Percentiles rank a stretch among this genome's conserved stretches.
Conservation (phyloP, 2,329 filamentous ascomycete genomes). For the Thermoascus crustaceus region DNA sequence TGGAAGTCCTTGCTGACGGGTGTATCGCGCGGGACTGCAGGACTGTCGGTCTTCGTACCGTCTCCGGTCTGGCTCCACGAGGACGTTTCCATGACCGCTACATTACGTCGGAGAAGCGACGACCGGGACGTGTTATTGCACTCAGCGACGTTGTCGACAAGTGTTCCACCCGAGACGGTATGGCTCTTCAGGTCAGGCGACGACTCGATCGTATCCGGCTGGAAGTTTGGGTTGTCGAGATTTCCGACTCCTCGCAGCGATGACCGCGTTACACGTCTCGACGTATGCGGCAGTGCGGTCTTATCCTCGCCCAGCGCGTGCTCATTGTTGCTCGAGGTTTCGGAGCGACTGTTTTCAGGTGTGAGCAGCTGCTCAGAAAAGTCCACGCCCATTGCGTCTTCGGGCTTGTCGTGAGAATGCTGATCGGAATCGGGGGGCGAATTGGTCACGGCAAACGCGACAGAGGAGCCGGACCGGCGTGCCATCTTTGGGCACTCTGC, state of each 20-base stretch:
- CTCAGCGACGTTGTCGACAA: slow-evolving; percentile 33
- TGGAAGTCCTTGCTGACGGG: slow-evolving; percentile 28
- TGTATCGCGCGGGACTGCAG: slow-evolving; percentile 24
- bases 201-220: slow-evolving; percentile 10
- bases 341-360: slow-evolving; percentile 37
- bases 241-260: slow-evolving; percentile 26
- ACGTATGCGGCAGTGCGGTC: slow-evolving; percentile 21
- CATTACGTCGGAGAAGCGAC: slow-evolving; percentile 32
- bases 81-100: slow-evolving; percentile 32
- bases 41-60: slow-evolving; percentile 15
- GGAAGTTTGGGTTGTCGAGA: slow-evolving; percentile 16
- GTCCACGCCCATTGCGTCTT: slow-evolving; percentile 26
- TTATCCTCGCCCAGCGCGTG: slow-evolving; percentile 28
- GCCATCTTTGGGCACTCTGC: slow-evolving; percentile 19
- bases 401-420: slow-evolving; percentile 18
- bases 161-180: slow-evolving; percentile 22
- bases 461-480: slow-evolving; percentile 17
- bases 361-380: slow-evolving; percentile 34
- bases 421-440: slow-evolving; percentile 17
- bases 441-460: slow-evolving; percentile 24
- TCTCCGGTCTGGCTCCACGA: slow-evolving; percentile 20
- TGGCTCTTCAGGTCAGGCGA: slow-evolving; percentile 19
- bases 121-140: slow-evolving; percentile 27
- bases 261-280: slow-evolving; percentile 34
- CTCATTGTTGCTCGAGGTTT: slow-evolving; percentile 34